Percentiles rank a stretch among this genome's conserved stretches.
These are phyloP conservation scores for Trichoderma asperellum DNA, from an alignment of 2,329 filamentous ascomycete species.

Conservation along the genomic window DNA sequence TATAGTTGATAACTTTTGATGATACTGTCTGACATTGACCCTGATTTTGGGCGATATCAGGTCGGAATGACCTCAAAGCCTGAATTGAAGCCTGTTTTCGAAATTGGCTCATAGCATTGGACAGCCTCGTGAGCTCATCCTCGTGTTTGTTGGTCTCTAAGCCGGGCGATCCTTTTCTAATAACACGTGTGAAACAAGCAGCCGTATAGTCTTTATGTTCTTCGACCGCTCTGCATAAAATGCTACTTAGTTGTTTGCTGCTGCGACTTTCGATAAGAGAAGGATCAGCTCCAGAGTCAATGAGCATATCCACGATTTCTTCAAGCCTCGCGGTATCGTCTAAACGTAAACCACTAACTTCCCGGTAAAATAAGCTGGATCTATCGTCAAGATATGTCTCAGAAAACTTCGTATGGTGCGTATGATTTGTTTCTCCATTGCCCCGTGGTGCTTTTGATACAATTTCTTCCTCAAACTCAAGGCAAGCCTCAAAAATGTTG, in stretches of 20 bases:
- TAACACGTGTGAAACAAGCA: neutral
- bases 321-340: constrained; percentile 28
- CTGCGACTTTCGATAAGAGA: neutral
- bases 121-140: neutral
- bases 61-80: neutral
- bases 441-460: too few relatives aligned
- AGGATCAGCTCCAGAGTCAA: constrained; percentile 29
- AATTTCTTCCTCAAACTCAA: constrained; percentile 28
- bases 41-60: neutral
- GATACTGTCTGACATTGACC: neutral
- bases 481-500: constrained; percentile 27
- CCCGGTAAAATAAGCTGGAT: neutral
- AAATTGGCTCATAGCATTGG: neutral
- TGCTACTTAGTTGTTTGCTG: neutral
- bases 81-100: neutral
- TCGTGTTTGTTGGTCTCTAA: neutral
- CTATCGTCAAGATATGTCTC: neutral
- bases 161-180: neutral
- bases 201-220: constrained; percentile 27
- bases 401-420: neutral
- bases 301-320: constrained; percentile 35
- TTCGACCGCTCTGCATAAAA: neutral
- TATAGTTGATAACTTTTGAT: neutral
- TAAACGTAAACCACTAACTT: neutral
- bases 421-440: neutral